phyloP scores from a whole-genome alignment of 768 basidiomycete species.

The Macrocybe gigantea region DNA sequence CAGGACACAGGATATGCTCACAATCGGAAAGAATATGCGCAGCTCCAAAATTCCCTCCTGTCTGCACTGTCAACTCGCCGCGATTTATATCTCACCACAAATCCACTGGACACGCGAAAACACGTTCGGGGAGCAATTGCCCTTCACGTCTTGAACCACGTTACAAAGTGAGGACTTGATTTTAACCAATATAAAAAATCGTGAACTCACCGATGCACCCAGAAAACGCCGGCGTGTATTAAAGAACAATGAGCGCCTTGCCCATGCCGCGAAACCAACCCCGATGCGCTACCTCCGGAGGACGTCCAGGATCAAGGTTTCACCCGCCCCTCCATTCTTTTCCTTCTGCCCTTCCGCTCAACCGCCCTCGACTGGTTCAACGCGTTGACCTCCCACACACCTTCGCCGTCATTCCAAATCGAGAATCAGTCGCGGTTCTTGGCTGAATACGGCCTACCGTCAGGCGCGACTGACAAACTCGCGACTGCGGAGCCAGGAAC shows the following conservation, averaged over 20 bases:
- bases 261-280: conserved; percentile 57
- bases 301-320: conserved; percentile 96
- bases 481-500: conserved; percentile 64
- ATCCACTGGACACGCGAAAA: conserved; percentile 60
- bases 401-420: conserved; percentile 68
- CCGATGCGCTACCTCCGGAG: conserved; percentile 51
- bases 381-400: conserved; percentile 73
- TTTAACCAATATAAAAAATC: too few species aligned
- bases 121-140: conserved; percentile 62
- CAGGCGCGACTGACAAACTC: conserved; percentile 77
- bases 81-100: conserved; percentile 72
- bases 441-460: conserved; percentile 77
- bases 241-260: conserved; percentile 92
- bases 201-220: background rate
- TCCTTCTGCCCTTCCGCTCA: conserved; percentile 92
- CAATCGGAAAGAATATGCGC: conserved; percentile 32
- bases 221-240: conserved; percentile 89
- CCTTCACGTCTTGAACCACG: conserved; percentile 83
- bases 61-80: conserved; percentile 58
- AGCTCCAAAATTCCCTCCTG: conserved; percentile 65
- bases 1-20: background rate
- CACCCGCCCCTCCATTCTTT: conserved; percentile 89
- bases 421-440: conserved; percentile 85
- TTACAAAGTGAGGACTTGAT: conserved; percentile 60
- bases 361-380: conserved; percentile 78